Evolutionary conservation across 2,329 filamentous ascomycete genomes (phyloP).

Genomic region (Diaporthe amygdali): DNA sequence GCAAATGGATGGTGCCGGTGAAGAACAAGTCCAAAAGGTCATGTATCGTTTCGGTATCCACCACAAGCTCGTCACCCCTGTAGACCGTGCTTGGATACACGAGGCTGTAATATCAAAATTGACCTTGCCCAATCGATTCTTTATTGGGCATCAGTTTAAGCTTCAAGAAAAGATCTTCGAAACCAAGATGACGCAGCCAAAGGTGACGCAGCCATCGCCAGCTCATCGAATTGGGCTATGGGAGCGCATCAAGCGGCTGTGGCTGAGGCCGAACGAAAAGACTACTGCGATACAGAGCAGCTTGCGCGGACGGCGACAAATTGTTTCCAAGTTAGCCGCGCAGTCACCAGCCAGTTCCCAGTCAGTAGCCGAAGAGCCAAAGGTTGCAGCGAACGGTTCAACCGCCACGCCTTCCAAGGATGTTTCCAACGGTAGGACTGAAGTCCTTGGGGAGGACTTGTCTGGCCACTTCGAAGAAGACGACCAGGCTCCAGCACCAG

Average conservation of each 20-base stretch:
- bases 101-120: not conserved
- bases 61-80: not conserved
- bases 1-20: not conserved
- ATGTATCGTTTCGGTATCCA: not conserved
- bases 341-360: not conserved
- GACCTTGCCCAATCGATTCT: not conserved
- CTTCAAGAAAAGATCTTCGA: not conserved
- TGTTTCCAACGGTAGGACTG: not conserved
- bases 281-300: too few relatives aligned
- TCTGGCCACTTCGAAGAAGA: not conserved
- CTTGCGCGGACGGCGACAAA: not conserved
- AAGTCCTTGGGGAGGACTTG: not conserved
- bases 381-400: not conserved
- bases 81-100: not conserved
- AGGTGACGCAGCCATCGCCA: too few relatives aligned
- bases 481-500: too few relatives aligned
- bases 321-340: not conserved
- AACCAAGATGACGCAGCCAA: not conserved
- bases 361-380: not conserved
- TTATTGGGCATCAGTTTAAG: conserved; percentile 13
- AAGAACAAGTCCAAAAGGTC: not conserved
- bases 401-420: not conserved
- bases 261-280: not conserved
- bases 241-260: not conserved
- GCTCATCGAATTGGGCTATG: not conserved